Conservation (phyloP, 345 rosid species). For the Eutrema yunnanense region DNA sequence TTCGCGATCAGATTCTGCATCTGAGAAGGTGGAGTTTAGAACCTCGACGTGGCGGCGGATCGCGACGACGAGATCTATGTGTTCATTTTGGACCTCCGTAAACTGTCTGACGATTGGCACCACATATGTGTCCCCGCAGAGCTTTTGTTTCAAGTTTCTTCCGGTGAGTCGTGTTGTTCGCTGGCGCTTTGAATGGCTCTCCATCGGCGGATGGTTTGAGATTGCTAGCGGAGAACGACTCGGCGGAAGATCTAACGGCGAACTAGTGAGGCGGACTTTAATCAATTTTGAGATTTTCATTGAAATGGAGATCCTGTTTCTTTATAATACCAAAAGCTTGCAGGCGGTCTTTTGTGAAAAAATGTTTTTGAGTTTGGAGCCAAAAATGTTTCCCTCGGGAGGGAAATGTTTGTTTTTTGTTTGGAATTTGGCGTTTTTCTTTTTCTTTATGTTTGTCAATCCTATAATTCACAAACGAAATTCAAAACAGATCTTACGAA, state of each 20-base stretch:
- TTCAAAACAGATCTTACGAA: not conserved
- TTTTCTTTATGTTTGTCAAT: too few relatives aligned
- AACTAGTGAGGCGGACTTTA: not conserved
- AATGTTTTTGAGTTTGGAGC: conserved; percentile 6
- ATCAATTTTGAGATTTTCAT: not conserved
- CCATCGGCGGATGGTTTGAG: conserved; percentile 31
- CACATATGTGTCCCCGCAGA: conserved; percentile 30
- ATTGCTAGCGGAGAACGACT: not conserved
- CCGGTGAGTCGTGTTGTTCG: conserved; percentile 19
- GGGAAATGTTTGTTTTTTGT: not conserved
- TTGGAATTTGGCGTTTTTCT: not conserved
- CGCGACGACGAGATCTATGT: conserved; percentile 24
- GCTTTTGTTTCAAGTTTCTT: conserved; percentile 53
- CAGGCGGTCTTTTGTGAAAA: conserved; percentile 2
- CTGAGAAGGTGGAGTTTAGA: conserved; percentile 41
- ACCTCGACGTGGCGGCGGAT: conserved; percentile 41
- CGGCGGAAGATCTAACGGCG: not conserved
- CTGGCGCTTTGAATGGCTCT: conserved; percentile 30
- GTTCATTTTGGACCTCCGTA: conserved; percentile 3
- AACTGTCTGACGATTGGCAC: conserved; percentile 9
- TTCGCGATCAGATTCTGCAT: conserved; percentile 43
- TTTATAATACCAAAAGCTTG: not conserved
- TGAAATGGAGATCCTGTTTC: not conserved
- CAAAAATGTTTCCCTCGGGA: conserved; percentile 13
- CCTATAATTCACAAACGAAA: too few relatives aligned